Base-by-base conservation (phyloP, 2,329 filamentous ascomycete genomes). In the Trichoderma gracile region DNA sequence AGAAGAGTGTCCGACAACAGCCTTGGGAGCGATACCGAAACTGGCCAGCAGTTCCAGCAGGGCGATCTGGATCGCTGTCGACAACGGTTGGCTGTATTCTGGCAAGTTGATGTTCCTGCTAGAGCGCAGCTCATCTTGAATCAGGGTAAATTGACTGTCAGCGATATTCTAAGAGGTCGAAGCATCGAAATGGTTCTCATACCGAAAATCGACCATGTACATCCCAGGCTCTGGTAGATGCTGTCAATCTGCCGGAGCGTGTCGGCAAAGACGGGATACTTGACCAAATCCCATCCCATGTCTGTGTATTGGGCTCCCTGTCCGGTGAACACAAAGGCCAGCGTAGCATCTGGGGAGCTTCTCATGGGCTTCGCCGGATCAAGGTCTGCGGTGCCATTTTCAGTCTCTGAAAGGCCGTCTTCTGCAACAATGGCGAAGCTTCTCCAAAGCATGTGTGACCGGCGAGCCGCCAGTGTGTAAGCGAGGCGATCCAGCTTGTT, bases 1-100 rank as follows among this genome's bases (percentile, higher is more conserved):
- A 3, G 70, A 73, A 0, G 76, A 78, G 63, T 80, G 78, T 1
- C 78, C 78, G 2, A 78, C 73, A 1, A 77, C 74, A 1, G 71
- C 73, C 8, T 67, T 52, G 0, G 76, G 74, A 5, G 38, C 40
- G 25, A 80, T 67, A 5, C 73, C 71, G 56, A 71, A 72, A 8
- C 67, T 68, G 3, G 56, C 57, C 5, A 81, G 72, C 1, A 79
- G 68, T 8, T 78, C 74, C 0, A 79, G 71, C 1, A 82, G 67
- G 0, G 71, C 78, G 10, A 82, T 69, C 66, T 82, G 80, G 14
- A 75, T 46, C 1, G 71, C 69, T 9, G 74, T 77, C 54, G 73
- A 78, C 7, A 75, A 33, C 2, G 78, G 72, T 56, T 78, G 76
- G 30, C 69, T 69, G 52, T 73, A 63, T 33, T 68, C 64, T 12